Base-by-base conservation (phyloP, 768 basidiomycete genomes). In the Russula griseocarnosa region DNA sequence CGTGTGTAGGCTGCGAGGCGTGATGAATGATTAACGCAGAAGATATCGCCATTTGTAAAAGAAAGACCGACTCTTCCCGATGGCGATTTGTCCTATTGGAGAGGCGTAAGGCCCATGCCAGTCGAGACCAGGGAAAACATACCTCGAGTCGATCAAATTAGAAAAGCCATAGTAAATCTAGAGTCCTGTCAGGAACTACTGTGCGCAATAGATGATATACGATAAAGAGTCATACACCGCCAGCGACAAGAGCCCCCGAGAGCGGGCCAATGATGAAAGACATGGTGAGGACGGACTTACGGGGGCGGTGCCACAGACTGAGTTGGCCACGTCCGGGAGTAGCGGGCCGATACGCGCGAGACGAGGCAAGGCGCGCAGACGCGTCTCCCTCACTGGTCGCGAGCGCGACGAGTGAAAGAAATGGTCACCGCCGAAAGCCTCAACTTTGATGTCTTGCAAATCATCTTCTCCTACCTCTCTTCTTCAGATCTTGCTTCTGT, bases 401-500 rank as follows among this genome's bases (percentile, higher is more conserved):
- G 34, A 34, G 32, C 34, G 34, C 34, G 34, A 34, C 34, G 8
- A 10, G 13, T 5, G 36, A 36, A 32, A 22, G 28, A 20, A 18
- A 88, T 88, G 87, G 82, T 86, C 52, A 79, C 83, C 34, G 84
- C 83, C 13, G 83, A 87, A 67, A 87, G 82, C 68, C 76, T 89
- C 53, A 85, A 90, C 66, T 79, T 84, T 22, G 89, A 92, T 74
- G 86, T 90, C 42, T 79, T 90, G 47, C 85, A 87, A 70, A 76
- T 84, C n/a, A 82, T 91, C 20, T 86, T 86, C 66, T 73, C 75
- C 0, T 76, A 80, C 67, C 75, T 91, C 5, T 71, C 77, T 47
- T 77, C 79, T 20, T 61, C 73, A 0, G 86, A 88, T 68, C 79
- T 91, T 36, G 78, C 83, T 18, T 79, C 83, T 3, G 77, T 84